Base-by-base conservation (phyloP, 345 rosid genomes). In the Melastoma malabathricum region DNA sequence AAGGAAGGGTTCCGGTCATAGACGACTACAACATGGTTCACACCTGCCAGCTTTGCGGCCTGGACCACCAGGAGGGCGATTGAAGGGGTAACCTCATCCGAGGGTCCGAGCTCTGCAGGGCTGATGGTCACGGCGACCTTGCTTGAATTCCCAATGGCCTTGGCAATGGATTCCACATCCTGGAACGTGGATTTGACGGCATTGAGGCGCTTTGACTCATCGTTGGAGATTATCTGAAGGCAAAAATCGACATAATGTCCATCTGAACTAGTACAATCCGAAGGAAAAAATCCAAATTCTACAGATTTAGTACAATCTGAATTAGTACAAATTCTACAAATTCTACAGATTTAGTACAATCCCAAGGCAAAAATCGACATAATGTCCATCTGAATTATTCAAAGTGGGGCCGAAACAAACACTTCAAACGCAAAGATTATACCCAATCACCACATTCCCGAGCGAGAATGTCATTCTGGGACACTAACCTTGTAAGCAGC, bases 71-170 rank as follows among this genome's bases (percentile, higher is more conserved):
- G 78, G 22, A 87, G 60, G 6, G 98, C 96, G 56, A 86, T 96
- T 9, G 73, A 53, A 43, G 83, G 41, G 18, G 93, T 77, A 64
- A 87, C 89, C 60, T 25, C 77, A 0, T 77, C 47, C 16, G 73
- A 50, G 7, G 98, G 89, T 23, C 95, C 96, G 34, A 80, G 75
- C 59, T 92, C 98, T 5, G 65, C 44, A 0, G 82, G 74, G 23
- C 96, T 86, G 6, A 92, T 66, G 0, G 95, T 92, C 54, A 92
- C 82, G 6, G 80, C 96, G 16, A 79, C 89, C 64, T 92, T 92
- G 72, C 89, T 75, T 16, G 96, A 96, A 57, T 92, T 86, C 15
- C 98, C 98, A 22, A 92, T 92, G n/a, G 98, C 95, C 64, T 80
- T 92, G 38, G 96, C 96, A 43, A 87, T 84, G 39, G 87, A 80